Base-by-base conservation (phyloP, 305 asterid species). In the Withania somnifera region DNA sequence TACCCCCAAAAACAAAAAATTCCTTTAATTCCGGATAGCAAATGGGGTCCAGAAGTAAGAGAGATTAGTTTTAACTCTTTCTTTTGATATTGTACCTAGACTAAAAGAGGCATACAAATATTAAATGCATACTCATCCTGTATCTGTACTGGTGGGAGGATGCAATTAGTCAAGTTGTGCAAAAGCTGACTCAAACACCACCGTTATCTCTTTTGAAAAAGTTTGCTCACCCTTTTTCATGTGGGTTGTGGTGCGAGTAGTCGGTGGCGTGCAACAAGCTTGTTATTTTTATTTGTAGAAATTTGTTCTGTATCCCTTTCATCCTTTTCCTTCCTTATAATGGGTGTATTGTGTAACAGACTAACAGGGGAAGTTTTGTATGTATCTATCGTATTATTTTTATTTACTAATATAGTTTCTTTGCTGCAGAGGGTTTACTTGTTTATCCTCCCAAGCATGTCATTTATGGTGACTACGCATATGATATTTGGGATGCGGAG, bases 361-460 rank as follows among this genome's bases (percentile, higher is more conserved):
- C 42, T 73, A 24, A 15, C 60, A 8, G 2, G 22, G 40, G 60
- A 47, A 47, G 3, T 47, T 7, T 8, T 47, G 58, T 24, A 4
- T 47, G 14, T 73, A 58, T 73, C 11, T 14, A 15, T 73, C 40
- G 15, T 47, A 47, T 47, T 47, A 24, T 42, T 47, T 5, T 5
- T 47, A 26, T 26, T 11, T 73, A 50, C 60, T 73, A 73, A 73
- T 47, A 73, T 73, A 26, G 40, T 45, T 84, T 76, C 85, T 58
- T 87, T 45, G 63, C 83, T 86, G 94, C 97, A 95, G 99, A 83
- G 83, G 86, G 92, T 88, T 84, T 95, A 85, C 97, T 93, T 85
- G 98, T 95, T 80, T 95, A 88, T 87, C 98, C 98, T 68, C 94
- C 98, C 28, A 89, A 89, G 85, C 97, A 95, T 86, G 94, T 91